Percentiles rank a stretch among this genome's conserved stretches.
phyloP scores from a whole-genome alignment of 768 basidiomycete genomes.

The Suillus placidus region DNA sequence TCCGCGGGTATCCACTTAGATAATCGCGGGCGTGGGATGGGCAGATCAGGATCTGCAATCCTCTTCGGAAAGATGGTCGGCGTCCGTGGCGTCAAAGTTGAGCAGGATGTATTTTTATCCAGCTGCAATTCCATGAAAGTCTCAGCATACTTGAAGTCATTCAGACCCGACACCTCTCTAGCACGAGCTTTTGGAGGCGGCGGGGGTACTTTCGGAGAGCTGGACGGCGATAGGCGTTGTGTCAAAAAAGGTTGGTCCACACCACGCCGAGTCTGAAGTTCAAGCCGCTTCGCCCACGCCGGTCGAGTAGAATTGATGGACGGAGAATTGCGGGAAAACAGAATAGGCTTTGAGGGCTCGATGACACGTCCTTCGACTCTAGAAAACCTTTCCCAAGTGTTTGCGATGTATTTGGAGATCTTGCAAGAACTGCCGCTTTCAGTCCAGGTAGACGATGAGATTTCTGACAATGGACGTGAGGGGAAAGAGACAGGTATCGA shows the following conservation, averaged over 20 bases:
- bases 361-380: constrained; percentile 24
- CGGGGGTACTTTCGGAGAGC: constrained; percentile 24
- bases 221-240: constrained; percentile 26
- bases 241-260: constrained; percentile 55
- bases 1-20: constrained; percentile 60
- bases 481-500: constrained; percentile 12
- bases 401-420: constrained; percentile 31
- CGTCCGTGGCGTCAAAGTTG: constrained; percentile 19
- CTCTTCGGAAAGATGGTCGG: constrained; percentile 41
- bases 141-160: constrained; percentile 39
- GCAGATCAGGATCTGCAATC: constrained; percentile 52
- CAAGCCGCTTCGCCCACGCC: constrained; percentile 50
- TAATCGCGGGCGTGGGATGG: constrained; percentile 53
- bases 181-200: constrained; percentile 36
- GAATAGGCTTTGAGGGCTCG: constrained; percentile 19
- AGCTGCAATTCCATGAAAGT: constrained; percentile 33
- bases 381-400: constrained; percentile 34
- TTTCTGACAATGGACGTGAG: constrained; percentile 16
- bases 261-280: constrained; percentile 50
- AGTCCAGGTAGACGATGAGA: constrained; percentile 13
- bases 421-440: constrained; percentile 23
- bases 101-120: constrained; percentile 22
- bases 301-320: constrained; percentile 39
- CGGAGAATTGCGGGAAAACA: constrained; percentile 21
- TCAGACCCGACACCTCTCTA: constrained; percentile 19